Percentiles rank a stretch among this genome's conserved stretches.
Conservation (phyloP, 305 asterid genomes). For the Galium porrigens region DNA sequence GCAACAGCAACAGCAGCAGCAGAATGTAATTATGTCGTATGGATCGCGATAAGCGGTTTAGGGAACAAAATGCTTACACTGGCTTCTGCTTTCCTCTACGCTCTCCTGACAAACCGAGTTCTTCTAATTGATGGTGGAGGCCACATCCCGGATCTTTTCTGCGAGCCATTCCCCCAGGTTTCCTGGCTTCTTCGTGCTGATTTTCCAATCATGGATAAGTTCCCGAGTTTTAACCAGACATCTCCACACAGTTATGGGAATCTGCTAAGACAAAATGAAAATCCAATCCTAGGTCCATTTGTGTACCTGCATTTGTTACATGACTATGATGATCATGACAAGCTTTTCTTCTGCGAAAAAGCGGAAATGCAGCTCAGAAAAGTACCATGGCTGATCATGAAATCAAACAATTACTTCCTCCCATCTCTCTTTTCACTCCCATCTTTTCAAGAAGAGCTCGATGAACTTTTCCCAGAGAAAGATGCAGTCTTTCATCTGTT, state of each 20-base stretch:
- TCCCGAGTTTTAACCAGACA: not conserved
- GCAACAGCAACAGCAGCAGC: conserved; percentile 8
- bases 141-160: conserved; percentile 47
- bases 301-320: conserved; percentile 48
- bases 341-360: conserved; percentile 50
- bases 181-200: conserved; percentile 18
- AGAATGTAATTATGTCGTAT: conserved; percentile 52
- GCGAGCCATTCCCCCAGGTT: conserved; percentile 61
- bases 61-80: conserved; percentile 57
- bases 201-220: conserved; percentile 13
- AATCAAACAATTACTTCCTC: conserved; percentile 41
- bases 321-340: conserved; percentile 43
- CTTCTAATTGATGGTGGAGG: conserved; percentile 45
- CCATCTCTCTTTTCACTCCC: conserved; percentile 57
- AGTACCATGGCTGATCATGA: conserved; percentile 48
- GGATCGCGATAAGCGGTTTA: conserved; percentile 54
- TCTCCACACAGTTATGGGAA: conserved; percentile 37
- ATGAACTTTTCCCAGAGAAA: conserved; percentile 47
- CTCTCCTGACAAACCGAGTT: conserved; percentile 59
- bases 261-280: conserved; percentile 20
- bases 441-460: conserved; percentile 39
- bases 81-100: conserved; percentile 62
- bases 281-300: conserved; percentile 19
- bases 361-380: conserved; percentile 36
- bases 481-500: conserved; percentile 58